Percentiles rank a stretch among this genome's conserved stretches.
Conservation (phyloP, 176 grass and related monocot species). For the Ampelocalamus luodianensis region DNA sequence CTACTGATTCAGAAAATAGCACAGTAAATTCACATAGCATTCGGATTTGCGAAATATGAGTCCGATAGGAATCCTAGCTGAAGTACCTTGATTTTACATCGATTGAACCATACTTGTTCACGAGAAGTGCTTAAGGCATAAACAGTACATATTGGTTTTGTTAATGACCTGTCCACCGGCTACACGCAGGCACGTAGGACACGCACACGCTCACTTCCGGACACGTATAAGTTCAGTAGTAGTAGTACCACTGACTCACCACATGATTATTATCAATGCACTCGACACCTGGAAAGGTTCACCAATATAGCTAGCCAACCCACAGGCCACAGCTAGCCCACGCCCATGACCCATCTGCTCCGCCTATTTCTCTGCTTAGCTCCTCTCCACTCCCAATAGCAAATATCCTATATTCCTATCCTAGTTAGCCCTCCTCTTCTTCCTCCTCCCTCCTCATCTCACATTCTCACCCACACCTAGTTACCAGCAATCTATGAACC, state of each 20-base stretch:
- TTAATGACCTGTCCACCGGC: background rate
- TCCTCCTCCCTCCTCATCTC: background rate
- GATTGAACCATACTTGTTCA: background rate
- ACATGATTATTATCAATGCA: constrained; percentile 42
- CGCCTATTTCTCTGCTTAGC: background rate
- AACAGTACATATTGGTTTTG: background rate
- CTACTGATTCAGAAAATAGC: too few relatives aligned
- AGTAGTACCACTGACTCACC: background rate
- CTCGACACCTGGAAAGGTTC: constrained; percentile 14
- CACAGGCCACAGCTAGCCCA: background rate
- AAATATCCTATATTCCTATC: constrained; percentile 19
- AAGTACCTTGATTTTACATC: background rate
- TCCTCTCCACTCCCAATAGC: background rate
- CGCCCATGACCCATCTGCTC: background rate
- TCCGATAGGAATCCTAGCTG: background rate
- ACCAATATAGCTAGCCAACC: background rate
- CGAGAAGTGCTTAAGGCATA: background rate
- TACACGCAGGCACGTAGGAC: constrained; percentile 14
- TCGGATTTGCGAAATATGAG: too few relatives aligned
- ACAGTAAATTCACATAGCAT: too few relatives aligned
- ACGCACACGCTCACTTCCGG: constrained; percentile 37
- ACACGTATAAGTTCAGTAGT: background rate
- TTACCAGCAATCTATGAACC: background rate
- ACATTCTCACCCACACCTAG: background rate
- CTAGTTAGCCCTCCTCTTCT: constrained; percentile 23